Evolutionary conservation across 2,329 filamentous ascomycete genomes (phyloP).

Genomic region (Hypoxylon sp.): DNA sequence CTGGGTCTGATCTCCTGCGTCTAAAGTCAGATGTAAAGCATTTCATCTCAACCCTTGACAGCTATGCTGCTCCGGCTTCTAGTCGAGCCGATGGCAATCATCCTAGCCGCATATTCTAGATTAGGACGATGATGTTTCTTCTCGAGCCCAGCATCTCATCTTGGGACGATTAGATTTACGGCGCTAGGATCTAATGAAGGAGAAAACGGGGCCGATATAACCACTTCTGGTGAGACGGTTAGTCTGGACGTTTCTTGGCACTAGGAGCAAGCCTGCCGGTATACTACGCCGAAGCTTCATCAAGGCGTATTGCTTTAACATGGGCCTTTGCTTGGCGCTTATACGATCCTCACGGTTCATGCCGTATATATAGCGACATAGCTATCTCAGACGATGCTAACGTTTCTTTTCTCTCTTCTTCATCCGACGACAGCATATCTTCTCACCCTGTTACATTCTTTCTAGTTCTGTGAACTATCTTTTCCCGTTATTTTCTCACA

Average conservation of each 20-base stretch:
- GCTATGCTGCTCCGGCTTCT: conserved; percentile 40
- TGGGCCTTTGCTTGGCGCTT: conserved; percentile 32
- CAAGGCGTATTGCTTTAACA: conserved; percentile 13
- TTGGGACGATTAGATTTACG: conserved; percentile 50
- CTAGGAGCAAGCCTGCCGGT: conserved; percentile 29
- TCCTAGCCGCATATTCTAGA: conserved; percentile 23
- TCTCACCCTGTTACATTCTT: conserved; percentile 52
- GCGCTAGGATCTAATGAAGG: conserved; percentile 36
- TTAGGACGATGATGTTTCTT: conserved; percentile 30
- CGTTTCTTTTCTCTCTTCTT: conserved; percentile 37
- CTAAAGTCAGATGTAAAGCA: conserved; percentile 25
- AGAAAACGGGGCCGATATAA: conserved; percentile 39
- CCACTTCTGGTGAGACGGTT: conserved; percentile 47
- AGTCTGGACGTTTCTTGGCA: conserved; percentile 45
- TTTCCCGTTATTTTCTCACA: conserved; percentile 42
- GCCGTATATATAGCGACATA: conserved; percentile 49
- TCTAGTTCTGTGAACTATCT: conserved; percentile 55
- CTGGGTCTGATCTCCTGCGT: conserved; percentile 35
- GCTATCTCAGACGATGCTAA: conserved; percentile 16
- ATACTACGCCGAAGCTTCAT: conserved; percentile 37
- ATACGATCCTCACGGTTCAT: conserved; percentile 39
- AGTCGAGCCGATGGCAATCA: conserved; percentile 39
- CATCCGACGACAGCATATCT: conserved; percentile 51
- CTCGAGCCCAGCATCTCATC: conserved; percentile 42
- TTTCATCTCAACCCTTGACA: conserved; percentile 25